Percentiles rank a stretch among this genome's conserved stretches.
phyloP scores from a whole-genome alignment of 2,329 filamentous ascomycete species.

The Cladosporium sp. region DNA sequence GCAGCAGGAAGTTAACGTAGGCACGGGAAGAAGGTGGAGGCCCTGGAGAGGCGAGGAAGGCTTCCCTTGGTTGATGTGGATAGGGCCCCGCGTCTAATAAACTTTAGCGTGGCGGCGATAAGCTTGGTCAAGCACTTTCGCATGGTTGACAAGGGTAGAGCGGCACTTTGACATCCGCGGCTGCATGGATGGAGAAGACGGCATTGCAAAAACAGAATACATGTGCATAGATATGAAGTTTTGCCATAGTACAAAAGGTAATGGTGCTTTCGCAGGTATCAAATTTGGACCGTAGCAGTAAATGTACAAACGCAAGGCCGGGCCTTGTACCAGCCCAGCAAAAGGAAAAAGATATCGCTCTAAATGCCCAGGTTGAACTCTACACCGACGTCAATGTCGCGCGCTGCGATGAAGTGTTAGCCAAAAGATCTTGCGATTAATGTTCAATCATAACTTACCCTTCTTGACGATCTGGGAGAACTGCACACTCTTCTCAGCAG shows the following conservation, averaged over 20 bases:
- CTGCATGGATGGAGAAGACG: not conserved
- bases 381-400: conserved; percentile 95
- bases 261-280: conserved; percentile 14
- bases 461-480: conserved; percentile 99
- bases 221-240: too few species aligned
- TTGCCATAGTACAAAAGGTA: not conserved
- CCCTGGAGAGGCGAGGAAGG: too few species aligned
- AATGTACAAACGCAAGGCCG: conserved; percentile 10
- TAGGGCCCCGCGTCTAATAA: too few species aligned
- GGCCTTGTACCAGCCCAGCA: conserved; percentile 1
- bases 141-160: too few species aligned
- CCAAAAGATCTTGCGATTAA: conserved; percentile 16
- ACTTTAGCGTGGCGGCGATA: too few species aligned
- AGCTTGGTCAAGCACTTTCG: too few species aligned
- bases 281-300: conserved; percentile 11
- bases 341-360: conserved; percentile 19
- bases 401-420: conserved; percentile 50
- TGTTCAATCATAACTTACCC: conserved; percentile 70
- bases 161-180: too few species aligned
- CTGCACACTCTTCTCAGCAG: conserved; percentile 96
- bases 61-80: too few species aligned
- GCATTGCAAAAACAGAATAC: too few species aligned
- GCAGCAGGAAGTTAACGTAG: not conserved
- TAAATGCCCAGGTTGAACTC: conserved; percentile 95
- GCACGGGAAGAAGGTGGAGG: not conserved